Evolutionary conservation across 1,284 basidiomycete species (phyloP), one percentile per base, ranked within the genome.

Genomic region (Tilletiopsis washingtonensis): DNA sequence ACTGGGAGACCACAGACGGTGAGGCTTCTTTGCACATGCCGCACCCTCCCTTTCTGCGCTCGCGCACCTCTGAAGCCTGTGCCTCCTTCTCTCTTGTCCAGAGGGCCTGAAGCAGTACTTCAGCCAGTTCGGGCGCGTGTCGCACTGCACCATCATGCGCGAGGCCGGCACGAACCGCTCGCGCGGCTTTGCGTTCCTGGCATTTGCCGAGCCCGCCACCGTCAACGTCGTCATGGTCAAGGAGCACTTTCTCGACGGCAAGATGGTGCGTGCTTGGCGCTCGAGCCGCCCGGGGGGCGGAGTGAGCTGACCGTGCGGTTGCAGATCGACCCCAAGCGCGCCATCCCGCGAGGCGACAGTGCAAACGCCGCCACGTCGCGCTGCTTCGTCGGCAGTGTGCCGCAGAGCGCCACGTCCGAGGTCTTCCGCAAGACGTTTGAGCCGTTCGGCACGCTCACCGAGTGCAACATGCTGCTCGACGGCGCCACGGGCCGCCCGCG

Each of bases 241-340:
- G 24, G 87, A 91, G 74, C 91, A 96, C 75, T 82, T 83, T 65
- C 79, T 94, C 21, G 91, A 94, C 71, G 90, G 90, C 59, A 94
- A 94, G 78, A 86, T 88, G 64, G 90, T 90, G 71, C 75, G 86
- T 54, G 36, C 50, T 27, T 42, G 48, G 24, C 39, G 44, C 40
- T 21, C 15, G 26, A 25, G 36, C 32, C 32, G 29, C 25, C 14
- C 23, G 32, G 17, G 37, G 11, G 29, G 51, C 17, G 49, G 40
- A n/a, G 25, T 27, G 19, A 43, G 23, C 36, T 45, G 15, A 44
- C 29, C 43, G 36, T 14, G 5, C 17, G 6, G 39, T 25, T 40
- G n/a, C 74, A 97, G 91, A 99, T 99, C 74, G 94, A 99, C 71
- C 94, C 94, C 11, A 99, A 99, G 77, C 84, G 93, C 52, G 94